Evolutionary conservation across 768 basidiomycete genomes (phyloP).

Genomic region (Mrakia gelida): DNA sequence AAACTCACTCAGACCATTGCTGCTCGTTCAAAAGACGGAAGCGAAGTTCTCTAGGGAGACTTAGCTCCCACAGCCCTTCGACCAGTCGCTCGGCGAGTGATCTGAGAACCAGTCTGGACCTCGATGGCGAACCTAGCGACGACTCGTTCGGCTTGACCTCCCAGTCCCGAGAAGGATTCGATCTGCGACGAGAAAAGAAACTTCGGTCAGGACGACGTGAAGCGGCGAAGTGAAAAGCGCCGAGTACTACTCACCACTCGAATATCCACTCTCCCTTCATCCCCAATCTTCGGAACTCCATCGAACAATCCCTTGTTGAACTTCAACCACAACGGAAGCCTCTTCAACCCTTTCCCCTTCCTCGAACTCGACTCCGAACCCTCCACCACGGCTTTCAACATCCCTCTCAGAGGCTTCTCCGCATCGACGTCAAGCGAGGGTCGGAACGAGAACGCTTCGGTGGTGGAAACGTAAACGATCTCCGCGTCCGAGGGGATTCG

Average conservation of each 20-base stretch:
- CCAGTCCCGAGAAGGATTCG: slow-evolving; percentile 20
- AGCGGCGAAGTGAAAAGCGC: too few species aligned
- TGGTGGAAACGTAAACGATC: slow-evolving; percentile 6
- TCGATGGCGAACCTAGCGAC: slow-evolving; percentile 20
- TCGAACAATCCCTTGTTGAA: slow-evolving; percentile 27
- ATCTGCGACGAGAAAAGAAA: background rate
- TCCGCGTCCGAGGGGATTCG: slow-evolving; percentile 3
- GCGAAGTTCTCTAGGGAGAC: background rate
- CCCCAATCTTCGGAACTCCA: slow-evolving; percentile 16
- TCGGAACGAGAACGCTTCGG: slow-evolving; percentile 22
- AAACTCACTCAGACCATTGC: background rate
- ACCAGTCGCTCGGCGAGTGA: slow-evolving; percentile 20
- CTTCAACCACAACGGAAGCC: slow-evolving; percentile 10
- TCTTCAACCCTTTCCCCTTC: slow-evolving; percentile 5
- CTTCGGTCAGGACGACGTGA: background rate
- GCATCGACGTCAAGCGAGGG: slow-evolving; percentile 16
- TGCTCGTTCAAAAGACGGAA: background rate
- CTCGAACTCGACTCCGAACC: background rate
- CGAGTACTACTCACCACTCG: slow-evolving; percentile 6
- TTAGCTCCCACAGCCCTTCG: too few species aligned
- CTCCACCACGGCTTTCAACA: slow-evolving; percentile 13
- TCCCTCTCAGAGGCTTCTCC: slow-evolving; percentile 4
- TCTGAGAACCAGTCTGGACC: slow-evolving; percentile 12
- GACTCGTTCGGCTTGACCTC: slow-evolving; percentile 18
- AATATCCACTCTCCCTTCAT: slow-evolving; percentile 19